phyloP scores from a whole-genome alignment of 495 filamentous ascomycete species.

The Neurospora terricola region DNA sequence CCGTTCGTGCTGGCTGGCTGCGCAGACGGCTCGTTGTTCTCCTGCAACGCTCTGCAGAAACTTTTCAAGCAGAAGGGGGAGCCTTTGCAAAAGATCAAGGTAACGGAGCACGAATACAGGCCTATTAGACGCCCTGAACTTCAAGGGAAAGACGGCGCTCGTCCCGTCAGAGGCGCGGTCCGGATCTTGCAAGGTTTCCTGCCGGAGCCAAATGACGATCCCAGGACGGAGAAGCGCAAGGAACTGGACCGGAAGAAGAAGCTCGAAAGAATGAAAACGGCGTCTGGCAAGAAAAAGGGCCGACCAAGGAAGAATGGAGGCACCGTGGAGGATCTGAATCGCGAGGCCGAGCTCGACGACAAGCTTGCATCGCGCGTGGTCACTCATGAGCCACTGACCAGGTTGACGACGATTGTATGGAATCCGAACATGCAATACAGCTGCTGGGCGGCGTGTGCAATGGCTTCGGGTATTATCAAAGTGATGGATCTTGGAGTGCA shows the following conservation, averaged over 20 bases:
- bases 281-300: constrained; percentile 46
- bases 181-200: constrained; percentile 34
- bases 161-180: constrained; percentile 19
- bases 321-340: constrained; percentile 12
- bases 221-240: constrained; percentile 53
- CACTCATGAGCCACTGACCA: constrained; percentile 34
- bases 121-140: constrained; percentile 4
- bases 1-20: constrained; percentile 34
- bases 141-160: neutral
- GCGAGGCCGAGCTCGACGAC: constrained; percentile 17
- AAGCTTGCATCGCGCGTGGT: constrained; percentile 27
- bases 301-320: constrained; percentile 18
- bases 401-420: constrained; percentile 35
- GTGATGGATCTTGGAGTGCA: constrained; percentile 38
- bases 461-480: constrained; percentile 37
- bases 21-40: constrained; percentile 35
- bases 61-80: constrained; percentile 33
- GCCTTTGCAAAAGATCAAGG: constrained; percentile 30
- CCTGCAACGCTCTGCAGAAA: constrained; percentile 37
- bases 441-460: constrained; percentile 44
- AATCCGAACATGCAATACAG: constrained; percentile 38
- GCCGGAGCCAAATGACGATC: constrained; percentile 53
- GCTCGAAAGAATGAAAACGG: constrained; percentile 46
- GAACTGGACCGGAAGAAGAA: constrained; percentile 45
- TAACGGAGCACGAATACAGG: constrained; percentile 38